These are phyloP conservation scores for Trichoderma gamsii DNA, from an alignment of 495 filamentous ascomycete genomes.

Conservation along the genomic window DNA sequence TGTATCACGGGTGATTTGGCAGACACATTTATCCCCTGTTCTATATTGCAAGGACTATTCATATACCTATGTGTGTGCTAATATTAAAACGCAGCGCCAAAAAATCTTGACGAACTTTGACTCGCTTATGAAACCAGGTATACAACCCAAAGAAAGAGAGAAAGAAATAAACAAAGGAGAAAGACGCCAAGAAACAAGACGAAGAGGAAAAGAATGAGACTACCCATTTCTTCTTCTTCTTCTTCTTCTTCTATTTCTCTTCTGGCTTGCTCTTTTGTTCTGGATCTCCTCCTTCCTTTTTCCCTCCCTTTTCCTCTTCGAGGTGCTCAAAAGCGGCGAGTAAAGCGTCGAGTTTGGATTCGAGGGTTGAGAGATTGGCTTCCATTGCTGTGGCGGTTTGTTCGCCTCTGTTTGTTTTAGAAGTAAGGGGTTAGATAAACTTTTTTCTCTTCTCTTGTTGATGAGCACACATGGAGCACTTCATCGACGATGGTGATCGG, in stretches of 20 bases:
- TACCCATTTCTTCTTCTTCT: neutral
- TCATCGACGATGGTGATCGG: no score
- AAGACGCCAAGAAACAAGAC: neutral
- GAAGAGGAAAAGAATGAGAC: neutral
- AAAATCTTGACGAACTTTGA: no score
- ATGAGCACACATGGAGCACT: neutral
- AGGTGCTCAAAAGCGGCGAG: conserved; percentile 32
- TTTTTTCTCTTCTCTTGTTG: neutral
- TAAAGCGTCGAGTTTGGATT: conserved; percentile 49
- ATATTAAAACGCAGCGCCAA: no score
- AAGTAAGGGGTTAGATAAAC: neutral
- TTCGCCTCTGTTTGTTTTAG: conserved; percentile 40
- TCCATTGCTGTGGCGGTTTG: conserved; percentile 49
- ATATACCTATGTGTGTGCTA: no score
- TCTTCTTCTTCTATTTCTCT: neutral
- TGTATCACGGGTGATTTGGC: no score
- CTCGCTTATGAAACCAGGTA: no score
- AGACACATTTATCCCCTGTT: no score
- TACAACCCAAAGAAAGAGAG: no score
- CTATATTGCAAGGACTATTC: no score
- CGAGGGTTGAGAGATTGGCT: conserved; percentile 43
- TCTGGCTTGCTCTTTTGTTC: neutral
- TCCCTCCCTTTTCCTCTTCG: neutral
- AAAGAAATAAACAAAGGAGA: neutral
- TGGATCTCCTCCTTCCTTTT: neutral